These are phyloP conservation scores for Westerdykella ornata DNA, from an alignment of 2,329 filamentous ascomycete genomes.

Conservation along the genomic window DNA sequence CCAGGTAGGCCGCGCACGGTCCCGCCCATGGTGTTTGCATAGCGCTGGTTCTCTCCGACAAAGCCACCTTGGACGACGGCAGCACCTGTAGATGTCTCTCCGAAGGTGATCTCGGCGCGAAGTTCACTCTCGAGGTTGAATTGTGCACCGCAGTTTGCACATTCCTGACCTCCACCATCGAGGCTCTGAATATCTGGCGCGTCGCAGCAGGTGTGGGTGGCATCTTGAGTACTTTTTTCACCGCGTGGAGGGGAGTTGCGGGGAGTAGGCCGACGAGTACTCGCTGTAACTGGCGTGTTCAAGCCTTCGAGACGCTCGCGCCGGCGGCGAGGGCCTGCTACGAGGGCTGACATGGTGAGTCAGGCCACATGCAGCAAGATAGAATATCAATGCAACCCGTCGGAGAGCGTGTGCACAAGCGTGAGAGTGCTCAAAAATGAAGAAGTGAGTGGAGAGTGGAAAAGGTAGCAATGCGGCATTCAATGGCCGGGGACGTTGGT, in stretches of 20 bases:
- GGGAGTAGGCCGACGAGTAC: slow-evolving; percentile 13
- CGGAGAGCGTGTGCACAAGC: not conserved
- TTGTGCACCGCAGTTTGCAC: slow-evolving; percentile 76
- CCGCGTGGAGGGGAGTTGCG: slow-evolving; percentile 8
- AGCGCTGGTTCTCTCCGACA: slow-evolving; percentile 77
- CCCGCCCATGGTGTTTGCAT: slow-evolving; percentile 56
- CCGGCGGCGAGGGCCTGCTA: slow-evolving; percentile 7
- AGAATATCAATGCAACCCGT: not conserved
- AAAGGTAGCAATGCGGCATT: not conserved
- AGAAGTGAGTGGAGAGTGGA: not conserved
- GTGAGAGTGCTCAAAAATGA: not conserved
- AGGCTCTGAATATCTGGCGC: slow-evolving; percentile 18
- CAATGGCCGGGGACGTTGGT: not conserved
- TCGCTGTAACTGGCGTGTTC: slow-evolving; percentile 13
- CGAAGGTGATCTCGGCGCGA: slow-evolving; percentile 85
- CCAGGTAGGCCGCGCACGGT: slow-evolving; percentile 43
- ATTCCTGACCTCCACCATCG: slow-evolving; percentile 37
- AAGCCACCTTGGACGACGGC: slow-evolving; percentile 87
- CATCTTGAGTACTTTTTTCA: slow-evolving; percentile 8
- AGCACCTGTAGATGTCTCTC: slow-evolving; percentile 76
- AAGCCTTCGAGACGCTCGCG: slow-evolving; percentile 22
- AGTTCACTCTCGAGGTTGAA: slow-evolving; percentile 75
- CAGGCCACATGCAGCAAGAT: not conserved
- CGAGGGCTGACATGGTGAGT: slow-evolving; percentile 16
- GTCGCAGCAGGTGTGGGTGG: slow-evolving; percentile 20